A percentile compares a stretch with the other conserved stretches of the same genome.
Conservation (phyloP, 2,329 filamentous ascomycete species). For the Ascochyta koolunga region DNA sequence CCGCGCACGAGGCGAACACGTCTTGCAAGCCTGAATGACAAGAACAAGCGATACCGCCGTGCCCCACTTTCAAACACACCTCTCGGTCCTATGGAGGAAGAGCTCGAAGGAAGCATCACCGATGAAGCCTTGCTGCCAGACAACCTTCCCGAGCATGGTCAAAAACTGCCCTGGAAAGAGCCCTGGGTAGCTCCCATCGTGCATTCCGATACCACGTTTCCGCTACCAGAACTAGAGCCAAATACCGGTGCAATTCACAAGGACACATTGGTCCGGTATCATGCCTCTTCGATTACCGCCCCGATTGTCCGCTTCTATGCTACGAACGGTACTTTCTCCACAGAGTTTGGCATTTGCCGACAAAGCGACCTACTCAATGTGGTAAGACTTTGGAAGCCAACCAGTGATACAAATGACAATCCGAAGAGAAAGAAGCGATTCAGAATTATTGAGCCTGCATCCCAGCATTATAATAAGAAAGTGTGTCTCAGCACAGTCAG, state of each 20-base stretch:
- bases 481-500: not conserved
- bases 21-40: constrained; percentile 38
- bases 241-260: not conserved
- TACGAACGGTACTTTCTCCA: constrained; percentile 54
- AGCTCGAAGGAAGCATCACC: constrained; percentile 12
- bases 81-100: constrained; percentile 12
- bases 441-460: constrained; percentile 20
- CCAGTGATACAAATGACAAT: not conserved
- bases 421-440: constrained; percentile 29
- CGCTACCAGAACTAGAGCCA: not conserved
- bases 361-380: constrained; percentile 12
- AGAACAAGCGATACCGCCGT: constrained; percentile 26
- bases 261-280: not conserved
- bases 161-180: not conserved
- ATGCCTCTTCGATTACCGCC: constrained; percentile 19
- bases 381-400: not conserved
- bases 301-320: constrained; percentile 44
- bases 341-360: constrained; percentile 34
- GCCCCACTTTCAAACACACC: constrained; percentile 14
- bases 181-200: not conserved
- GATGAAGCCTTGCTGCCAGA: constrained; percentile 3
- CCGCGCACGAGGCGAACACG: constrained; percentile 26
- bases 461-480: constrained; percentile 21
- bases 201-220: not conserved
- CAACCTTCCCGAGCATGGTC: not conserved